Percentiles rank a stretch among this genome's conserved stretches.
phyloP scores from a whole-genome alignment of 2,329 filamentous ascomycete species.

The Ophiocordyceps camponoti-saundersi region DNA sequence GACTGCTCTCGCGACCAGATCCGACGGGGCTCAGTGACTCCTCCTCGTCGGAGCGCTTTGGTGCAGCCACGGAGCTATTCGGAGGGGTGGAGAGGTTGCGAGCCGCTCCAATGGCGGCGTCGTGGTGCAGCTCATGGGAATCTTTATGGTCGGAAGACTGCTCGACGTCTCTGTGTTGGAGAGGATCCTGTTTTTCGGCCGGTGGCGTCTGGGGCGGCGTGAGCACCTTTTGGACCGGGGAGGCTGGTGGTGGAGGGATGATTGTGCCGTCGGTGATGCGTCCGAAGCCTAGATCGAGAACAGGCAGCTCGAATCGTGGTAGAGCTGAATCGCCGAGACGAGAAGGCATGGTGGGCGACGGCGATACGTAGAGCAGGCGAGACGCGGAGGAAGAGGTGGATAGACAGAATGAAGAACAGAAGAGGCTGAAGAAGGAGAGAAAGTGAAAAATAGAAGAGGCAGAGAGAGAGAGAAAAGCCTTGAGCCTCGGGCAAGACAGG shows the following conservation, averaged over 20 bases:
- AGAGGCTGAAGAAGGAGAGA: neutral
- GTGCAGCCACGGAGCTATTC: conserved; percentile 27
- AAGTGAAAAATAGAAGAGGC: neutral
- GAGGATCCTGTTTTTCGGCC: conserved; percentile 7
- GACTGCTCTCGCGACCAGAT: conserved; percentile 35
- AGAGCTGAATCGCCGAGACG: conserved; percentile 10
- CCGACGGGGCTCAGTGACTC: conserved; percentile 32
- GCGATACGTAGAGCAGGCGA: neutral
- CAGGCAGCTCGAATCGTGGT: conserved; percentile 37
- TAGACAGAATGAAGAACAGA: no score
- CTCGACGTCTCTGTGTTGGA: neutral
- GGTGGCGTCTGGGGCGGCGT: conserved; percentile 23
- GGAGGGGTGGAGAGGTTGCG: conserved; percentile 5
- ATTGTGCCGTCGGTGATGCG: conserved; percentile 43
- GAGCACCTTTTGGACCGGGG: conserved; percentile 30
- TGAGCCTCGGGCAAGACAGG: neutral
- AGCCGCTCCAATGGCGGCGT: conserved; percentile 2
- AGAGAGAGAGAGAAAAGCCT: neutral
- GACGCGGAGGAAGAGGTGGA: neutral
- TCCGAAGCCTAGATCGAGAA: conserved; percentile 39
- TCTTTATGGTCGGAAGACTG: neutral
- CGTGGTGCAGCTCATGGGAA: conserved; percentile 1
- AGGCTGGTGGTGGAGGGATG: conserved; percentile 37
- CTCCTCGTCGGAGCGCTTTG: conserved; percentile 33
- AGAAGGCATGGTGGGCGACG: conserved; percentile 13